Evolutionary conservation across 495 filamentous ascomycete species (phyloP), one percentile per base, ranked within the genome.

Genomic region (Physcia stellaris): DNA sequence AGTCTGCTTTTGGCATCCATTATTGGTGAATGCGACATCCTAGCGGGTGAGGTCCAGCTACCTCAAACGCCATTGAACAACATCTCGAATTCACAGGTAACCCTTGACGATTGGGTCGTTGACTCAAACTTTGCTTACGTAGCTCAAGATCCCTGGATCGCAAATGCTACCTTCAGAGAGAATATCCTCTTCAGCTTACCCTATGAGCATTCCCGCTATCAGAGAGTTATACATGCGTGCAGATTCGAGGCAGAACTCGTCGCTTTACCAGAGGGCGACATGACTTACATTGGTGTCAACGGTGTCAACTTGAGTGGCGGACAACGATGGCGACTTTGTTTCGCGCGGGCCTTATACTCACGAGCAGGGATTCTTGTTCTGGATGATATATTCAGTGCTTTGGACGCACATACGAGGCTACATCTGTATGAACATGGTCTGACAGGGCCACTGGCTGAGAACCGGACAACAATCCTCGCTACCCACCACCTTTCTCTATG

Each of bases 261-360:
- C 28, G 76, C 77, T 61, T 64, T 87, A 7, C 52, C 79, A 1
- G 62, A 77, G 42, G 71, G 79, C 12, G 85, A 92, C 46, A 48
- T 60, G 40, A 86, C 81, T 0, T 75, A 83, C 51, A 79, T 86
- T 49, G 85, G 85, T 16, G 82, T 84, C 51, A 68, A 79, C 21
- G 85, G 84, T 20, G 80, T 87, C 47, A 83, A 80, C 2, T 68
- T 90, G 4, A 86, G 79, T 32, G 85, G 84, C 28, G 84, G 84
- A 1, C 85, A 90, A 53, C 86, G 86, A 49, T 80, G 87, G 50
- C 68, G 85, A 22, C 62, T 90, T 5, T 88, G 65, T 27, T 63
- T 75, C 32, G 70, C 70, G 28, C 54, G 70, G 13, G 70, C 70
- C 18, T 61, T 73, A 24, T 75, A 72, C 52, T 70, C 70, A 34